Percentiles rank a stretch among this genome's conserved stretches.
phyloP scores from a whole-genome alignment of 345 rosid species.

The Brassica nigra region DNA sequence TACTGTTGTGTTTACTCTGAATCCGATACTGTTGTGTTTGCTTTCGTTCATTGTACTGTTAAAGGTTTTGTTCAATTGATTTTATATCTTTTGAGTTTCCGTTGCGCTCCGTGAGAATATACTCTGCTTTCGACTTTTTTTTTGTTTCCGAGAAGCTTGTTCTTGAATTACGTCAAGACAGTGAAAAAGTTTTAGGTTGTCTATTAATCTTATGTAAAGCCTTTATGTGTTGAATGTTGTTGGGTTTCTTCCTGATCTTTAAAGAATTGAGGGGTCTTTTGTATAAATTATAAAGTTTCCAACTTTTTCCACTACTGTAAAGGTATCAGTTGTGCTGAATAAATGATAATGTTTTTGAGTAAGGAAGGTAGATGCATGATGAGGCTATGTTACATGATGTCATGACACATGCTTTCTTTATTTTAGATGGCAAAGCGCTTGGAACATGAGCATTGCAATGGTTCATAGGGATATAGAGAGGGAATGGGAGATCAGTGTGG shows the following conservation, averaged over 20 bases:
- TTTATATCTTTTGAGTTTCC: background rate
- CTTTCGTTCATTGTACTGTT: background rate
- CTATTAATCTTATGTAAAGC: background rate
- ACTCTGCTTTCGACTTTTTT: background rate
- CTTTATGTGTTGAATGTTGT: background rate
- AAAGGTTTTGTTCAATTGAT: background rate
- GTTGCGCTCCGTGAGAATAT: background rate
- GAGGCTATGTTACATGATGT: conserved; percentile 62
- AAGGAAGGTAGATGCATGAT: conserved; percentile 67
- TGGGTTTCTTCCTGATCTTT: background rate
- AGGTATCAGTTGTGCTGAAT: background rate
- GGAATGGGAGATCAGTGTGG: conserved; percentile 88
- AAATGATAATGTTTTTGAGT: background rate
- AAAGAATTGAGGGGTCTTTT: background rate
- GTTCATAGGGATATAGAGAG: conserved; percentile 88
- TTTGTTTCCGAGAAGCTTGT: conserved; percentile 1
- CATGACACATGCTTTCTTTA: conserved; percentile 94
- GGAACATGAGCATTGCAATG: conserved; percentile 94
- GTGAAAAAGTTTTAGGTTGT: background rate
- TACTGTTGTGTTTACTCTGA: background rate
- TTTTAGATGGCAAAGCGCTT: conserved; percentile 92
- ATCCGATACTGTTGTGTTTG: background rate
- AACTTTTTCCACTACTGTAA: background rate
- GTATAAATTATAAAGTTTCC: background rate
- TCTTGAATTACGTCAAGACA: background rate